Percentiles rank a stretch among this genome's conserved stretches.
These are phyloP conservation scores for Lentinula edodes DNA, from an alignment of 768 basidiomycete species.

Conservation along the genomic window DNA sequence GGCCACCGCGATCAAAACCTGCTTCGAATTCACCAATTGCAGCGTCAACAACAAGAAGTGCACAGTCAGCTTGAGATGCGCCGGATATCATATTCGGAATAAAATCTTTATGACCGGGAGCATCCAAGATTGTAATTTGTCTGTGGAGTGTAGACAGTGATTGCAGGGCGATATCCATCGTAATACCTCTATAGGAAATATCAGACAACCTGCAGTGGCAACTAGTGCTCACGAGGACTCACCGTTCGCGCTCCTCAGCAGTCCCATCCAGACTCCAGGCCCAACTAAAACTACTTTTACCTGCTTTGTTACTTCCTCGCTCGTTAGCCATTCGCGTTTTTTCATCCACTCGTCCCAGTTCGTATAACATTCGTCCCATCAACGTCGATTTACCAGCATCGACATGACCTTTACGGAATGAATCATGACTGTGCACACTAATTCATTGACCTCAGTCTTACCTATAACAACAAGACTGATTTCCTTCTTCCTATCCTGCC, in stretches of 20 bases:
- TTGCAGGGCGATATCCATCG: conserved; percentile 93
- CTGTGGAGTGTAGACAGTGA: conserved; percentile 68
- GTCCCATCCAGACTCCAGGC: conserved; percentile 97
- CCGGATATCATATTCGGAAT: conserved; percentile 99
- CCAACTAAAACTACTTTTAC: conserved; percentile 96
- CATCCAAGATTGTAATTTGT: conserved; percentile 90
- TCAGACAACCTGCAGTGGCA: conserved; percentile 5
- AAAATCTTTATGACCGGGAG: conserved; percentile 96
- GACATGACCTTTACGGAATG: conserved; percentile 72
- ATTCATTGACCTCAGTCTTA: conserved; percentile 25
- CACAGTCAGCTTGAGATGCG: conserved; percentile 94
- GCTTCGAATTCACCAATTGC: conserved; percentile 91
- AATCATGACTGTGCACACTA: background rate
- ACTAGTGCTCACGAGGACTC: conserved; percentile 11
- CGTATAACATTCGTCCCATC: conserved; percentile 93
- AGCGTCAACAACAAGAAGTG: conserved; percentile 89
- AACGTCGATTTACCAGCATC: conserved; percentile 98
- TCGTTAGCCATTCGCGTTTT: conserved; percentile 82
- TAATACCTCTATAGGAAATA: conserved; percentile 68
- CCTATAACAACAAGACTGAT: conserved; percentile 92
- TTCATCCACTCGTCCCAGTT: conserved; percentile 84
- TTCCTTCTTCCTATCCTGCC: conserved; percentile 53
- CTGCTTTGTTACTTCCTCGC: conserved; percentile 80
- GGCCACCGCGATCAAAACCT: conserved; percentile 90
- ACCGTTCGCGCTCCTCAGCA: conserved; percentile 91